Conservation (phyloP, 2,329 filamentous ascomycete species). For the Alternaria incomplexa region DNA sequence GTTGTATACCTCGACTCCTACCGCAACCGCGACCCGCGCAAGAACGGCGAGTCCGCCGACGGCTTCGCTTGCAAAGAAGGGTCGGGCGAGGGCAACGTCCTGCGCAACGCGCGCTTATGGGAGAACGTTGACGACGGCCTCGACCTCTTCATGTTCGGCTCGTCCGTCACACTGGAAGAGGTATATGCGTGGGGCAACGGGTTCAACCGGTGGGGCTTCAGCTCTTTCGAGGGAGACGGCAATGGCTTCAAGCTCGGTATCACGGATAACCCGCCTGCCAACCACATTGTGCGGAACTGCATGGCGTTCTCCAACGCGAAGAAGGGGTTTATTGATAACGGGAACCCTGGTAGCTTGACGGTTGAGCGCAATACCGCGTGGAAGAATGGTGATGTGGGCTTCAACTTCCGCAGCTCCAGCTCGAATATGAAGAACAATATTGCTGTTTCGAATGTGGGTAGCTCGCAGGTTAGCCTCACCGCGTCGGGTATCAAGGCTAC, state of each 20-base stretch:
- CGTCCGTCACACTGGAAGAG: slow-evolving; percentile 53
- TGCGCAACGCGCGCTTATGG: slow-evolving; percentile 57
- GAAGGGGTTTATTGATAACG: slow-evolving; percentile 58
- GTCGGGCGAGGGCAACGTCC: slow-evolving; percentile 53
- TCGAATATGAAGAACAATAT: slow-evolving; percentile 50
- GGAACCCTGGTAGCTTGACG: slow-evolving; percentile 50
- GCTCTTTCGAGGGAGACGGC: slow-evolving; percentile 53
- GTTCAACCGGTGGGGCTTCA: slow-evolving; percentile 55
- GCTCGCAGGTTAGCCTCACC: slow-evolving; percentile 17
- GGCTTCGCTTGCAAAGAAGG: slow-evolving; percentile 59
- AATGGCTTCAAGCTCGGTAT: slow-evolving; percentile 58
- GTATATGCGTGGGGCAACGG: slow-evolving; percentile 57
- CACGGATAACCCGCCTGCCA: slow-evolving; percentile 45
- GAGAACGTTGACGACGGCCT: slow-evolving; percentile 60
- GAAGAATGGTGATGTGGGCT: slow-evolving; percentile 54
- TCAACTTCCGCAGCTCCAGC: slow-evolving; percentile 46
- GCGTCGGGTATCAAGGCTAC: slow-evolving; percentile 24
- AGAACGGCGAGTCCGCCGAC: slow-evolving; percentile 60
- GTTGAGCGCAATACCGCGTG: slow-evolving; percentile 55
- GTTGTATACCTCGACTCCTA: slow-evolving; percentile 33
- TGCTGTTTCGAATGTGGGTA: slow-evolving; percentile 44
- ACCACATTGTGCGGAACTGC: slow-evolving; percentile 54
- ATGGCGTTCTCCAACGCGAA: slow-evolving; percentile 55
- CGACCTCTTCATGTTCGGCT: slow-evolving; percentile 54
- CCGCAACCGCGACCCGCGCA: slow-evolving; percentile 49